Base-by-base conservation (phyloP, 2,329 filamentous ascomycete species). In the Apiospora arundinis region DNA sequence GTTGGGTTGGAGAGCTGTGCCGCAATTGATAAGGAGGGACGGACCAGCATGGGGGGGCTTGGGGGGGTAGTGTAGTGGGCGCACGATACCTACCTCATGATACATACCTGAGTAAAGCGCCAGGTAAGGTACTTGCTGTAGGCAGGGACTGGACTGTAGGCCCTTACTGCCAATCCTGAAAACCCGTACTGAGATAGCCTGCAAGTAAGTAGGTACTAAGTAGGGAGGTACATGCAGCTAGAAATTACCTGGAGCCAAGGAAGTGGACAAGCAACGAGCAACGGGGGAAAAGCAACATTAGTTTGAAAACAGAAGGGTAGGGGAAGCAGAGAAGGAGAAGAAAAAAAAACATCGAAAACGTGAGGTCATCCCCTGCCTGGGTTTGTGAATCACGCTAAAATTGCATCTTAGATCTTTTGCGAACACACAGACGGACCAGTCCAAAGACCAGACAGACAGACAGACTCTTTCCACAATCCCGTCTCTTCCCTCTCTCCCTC, bases 341-440 rank as follows among this genome's bases (percentile, higher is more conserved):
- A 25, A 66, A 45, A 67, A 60, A 60, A 21, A 11, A 1, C 18
- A 63, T 63, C 56, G 56, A 63, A 63, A 63, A 63, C 56, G 56
- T 63, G 56, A 63, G 56, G 56, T 68, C 66, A 68, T 48, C 66
- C 66, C 40, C 66, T 45, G 37, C 40, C 66, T 45, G 66, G 52
- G 56, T 63, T 63, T 63, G 42, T 63, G 56, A 63, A 63, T 63
- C 56, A 63, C 56, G 56, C 56, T 63, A 63, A 63, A 63, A 63
- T 63, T 63, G 32, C 56, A 63, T 63, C 56, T 63, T 63, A 63
- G 56, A 63, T 63, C 56, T 63, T 63, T 63, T 63, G 56, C 56
- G 56, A 63, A 63, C 56, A 63, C 56, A 63, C 56, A 63, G 56
- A 63, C 56, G 4, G 52, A 37, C 52, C 42, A 45, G 42, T 1